A percentile compares a stretch with the other conserved stretches of the same genome.
Conservation (phyloP, 352 stramenopile species). For the Globisporangium perplexum region DNA sequence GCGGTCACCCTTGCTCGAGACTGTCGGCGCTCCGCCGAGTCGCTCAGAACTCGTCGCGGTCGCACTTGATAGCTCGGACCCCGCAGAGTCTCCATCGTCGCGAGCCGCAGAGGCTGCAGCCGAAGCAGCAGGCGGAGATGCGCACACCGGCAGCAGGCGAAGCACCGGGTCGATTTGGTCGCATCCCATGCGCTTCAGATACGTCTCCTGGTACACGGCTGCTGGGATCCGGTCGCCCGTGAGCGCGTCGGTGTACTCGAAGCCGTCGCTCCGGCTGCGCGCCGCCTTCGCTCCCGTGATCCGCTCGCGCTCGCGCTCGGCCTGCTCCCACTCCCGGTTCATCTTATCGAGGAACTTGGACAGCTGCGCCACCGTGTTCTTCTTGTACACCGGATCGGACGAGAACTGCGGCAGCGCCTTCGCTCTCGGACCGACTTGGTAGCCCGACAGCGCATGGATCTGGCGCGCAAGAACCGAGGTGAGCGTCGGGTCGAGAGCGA, state of each 20-base stretch:
- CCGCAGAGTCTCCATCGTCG: not conserved
- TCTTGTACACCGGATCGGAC: slow-evolving; percentile 33
- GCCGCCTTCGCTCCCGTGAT: slow-evolving; percentile 26
- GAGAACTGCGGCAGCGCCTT: slow-evolving; percentile 30
- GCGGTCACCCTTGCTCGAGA: not conserved
- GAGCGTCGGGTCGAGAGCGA: not conserved
- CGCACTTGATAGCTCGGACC: not conserved
- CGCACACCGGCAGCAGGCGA: slow-evolving; percentile 6
- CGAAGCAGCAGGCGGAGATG: not conserved
- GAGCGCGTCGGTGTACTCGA: slow-evolving; percentile 46
- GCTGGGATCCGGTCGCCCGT: slow-evolving; percentile 28
- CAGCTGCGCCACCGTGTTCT: slow-evolving; percentile 30
- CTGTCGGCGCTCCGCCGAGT: not conserved
- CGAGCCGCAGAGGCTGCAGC: not conserved
- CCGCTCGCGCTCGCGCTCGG: slow-evolving; percentile 30
- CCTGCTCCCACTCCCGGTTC: slow-evolving; percentile 41
- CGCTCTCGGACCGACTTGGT: slow-evolving; percentile 35
- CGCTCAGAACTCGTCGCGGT: not conserved
- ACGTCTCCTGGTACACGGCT: slow-evolving; percentile 39
- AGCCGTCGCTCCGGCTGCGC: slow-evolving; percentile 28
- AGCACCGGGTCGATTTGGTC: slow-evolving; percentile 31
- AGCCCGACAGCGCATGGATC: slow-evolving; percentile 34
- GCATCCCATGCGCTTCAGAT: slow-evolving; percentile 32
- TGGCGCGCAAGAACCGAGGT: not conserved
- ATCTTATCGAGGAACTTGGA: slow-evolving; percentile 36